Percentiles rank a stretch among this genome's conserved stretches.
phyloP scores from a whole-genome alignment of 305 asterid genomes.

The Fraxinus sp. region DNA sequence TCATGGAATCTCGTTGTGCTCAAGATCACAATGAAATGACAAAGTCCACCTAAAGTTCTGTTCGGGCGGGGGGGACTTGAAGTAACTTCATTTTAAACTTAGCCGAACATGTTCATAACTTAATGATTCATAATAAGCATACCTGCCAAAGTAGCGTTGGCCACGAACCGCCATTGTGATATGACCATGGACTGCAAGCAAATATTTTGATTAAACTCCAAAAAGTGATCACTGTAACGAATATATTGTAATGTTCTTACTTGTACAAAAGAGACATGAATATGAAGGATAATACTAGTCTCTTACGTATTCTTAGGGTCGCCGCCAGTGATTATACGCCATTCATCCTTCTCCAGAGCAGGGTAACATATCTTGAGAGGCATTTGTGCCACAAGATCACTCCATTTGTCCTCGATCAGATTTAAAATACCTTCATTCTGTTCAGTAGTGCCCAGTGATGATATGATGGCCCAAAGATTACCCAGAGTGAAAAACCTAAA shows the following conservation, averaged over 20 bases:
- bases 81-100: neutral
- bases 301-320: constrained; percentile 87
- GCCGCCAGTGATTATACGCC: constrained; percentile 86
- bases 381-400: constrained; percentile 68
- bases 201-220: constrained; percentile 11
- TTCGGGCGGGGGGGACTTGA: neutral
- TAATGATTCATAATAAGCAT: constrained; percentile 21
- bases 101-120: neutral
- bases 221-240: neutral
- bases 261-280: neutral
- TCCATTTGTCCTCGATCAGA: constrained; percentile 80
- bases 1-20: neutral
- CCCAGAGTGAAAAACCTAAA: constrained; percentile 79
- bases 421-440: constrained; percentile 65
- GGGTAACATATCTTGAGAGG: constrained; percentile 89
- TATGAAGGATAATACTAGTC: neutral
- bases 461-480: constrained; percentile 73
- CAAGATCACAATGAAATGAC: neutral
- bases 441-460: constrained; percentile 56
- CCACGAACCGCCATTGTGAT: constrained; percentile 92
- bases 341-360: constrained; percentile 71
- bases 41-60: neutral
- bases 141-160: constrained; percentile 94
- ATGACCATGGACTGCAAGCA: constrained; percentile 77
- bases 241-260: neutral